Conservation (phyloP, 768 basidiomycete genomes). For the Boletus edulis region DNA sequence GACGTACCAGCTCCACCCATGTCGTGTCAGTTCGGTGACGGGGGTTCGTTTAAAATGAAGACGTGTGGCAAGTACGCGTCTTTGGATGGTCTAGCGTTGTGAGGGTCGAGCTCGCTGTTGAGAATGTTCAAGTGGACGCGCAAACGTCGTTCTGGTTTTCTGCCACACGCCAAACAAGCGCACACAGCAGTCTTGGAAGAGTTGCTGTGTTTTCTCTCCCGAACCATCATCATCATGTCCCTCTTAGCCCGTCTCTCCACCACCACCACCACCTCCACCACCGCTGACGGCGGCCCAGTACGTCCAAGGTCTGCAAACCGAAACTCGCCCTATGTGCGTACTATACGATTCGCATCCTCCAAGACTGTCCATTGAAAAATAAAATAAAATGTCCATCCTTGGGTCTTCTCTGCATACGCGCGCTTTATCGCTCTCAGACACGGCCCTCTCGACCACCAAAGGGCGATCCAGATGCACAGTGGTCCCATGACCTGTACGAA, state of each 20-base stretch:
- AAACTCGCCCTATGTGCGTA: constrained; percentile 36
- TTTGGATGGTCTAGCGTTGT: not conserved
- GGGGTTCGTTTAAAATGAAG: not conserved
- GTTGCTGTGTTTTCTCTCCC: constrained; percentile 6
- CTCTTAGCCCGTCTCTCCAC: constrained; percentile 30
- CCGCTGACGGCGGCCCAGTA: constrained; percentile 29
- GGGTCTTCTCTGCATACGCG: not conserved
- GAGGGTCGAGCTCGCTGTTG: not conserved
- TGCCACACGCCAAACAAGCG: constrained; percentile 30
- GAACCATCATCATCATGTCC: constrained; percentile 26
- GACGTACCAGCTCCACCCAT: constrained; percentile 46
- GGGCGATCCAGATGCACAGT: constrained; percentile 61
- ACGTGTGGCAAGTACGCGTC: not conserved
- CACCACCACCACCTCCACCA: not conserved
- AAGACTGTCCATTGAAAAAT: constrained; percentile 19
- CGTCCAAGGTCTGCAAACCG: constrained; percentile 31
- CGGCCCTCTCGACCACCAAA: constrained; percentile 55
- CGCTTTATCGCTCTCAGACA: constrained; percentile 16
- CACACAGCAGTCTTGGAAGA: constrained; percentile 13
- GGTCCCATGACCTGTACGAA: constrained; percentile 74
- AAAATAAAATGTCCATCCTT: constrained; percentile 12
- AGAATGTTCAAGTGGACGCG: not conserved
- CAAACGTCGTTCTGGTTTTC: constrained; percentile 7
- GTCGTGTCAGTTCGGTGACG: constrained; percentile 4
- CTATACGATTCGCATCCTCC: constrained; percentile 29